These are phyloP conservation scores for Lyophyllum semitale DNA, from an alignment of 768 basidiomycete genomes.

Conservation along the genomic window DNA sequence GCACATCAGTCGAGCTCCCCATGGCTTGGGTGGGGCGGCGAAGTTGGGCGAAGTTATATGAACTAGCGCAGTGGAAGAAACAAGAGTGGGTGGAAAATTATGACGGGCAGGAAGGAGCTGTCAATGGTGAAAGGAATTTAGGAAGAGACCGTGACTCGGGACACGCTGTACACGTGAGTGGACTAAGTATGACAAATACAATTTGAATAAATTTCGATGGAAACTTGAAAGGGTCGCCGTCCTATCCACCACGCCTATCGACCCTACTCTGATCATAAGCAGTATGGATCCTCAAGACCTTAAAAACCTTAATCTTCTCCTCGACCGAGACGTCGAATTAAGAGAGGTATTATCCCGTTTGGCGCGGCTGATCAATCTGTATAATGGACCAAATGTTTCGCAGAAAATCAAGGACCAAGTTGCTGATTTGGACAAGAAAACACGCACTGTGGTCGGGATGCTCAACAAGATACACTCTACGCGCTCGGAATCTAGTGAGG, in stretches of 20 bases:
- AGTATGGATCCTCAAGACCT: slow-evolving; percentile 60
- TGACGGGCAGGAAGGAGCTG: background rate
- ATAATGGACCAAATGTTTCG: slow-evolving; percentile 8
- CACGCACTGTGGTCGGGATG: slow-evolving; percentile 69
- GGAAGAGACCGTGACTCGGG: background rate
- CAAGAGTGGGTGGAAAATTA: background rate
- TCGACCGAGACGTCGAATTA: slow-evolving; percentile 64
- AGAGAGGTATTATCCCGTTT: slow-evolving; percentile 53
- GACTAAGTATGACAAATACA: too few relatives aligned
- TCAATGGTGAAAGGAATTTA: background rate
- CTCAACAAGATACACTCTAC: slow-evolving; percentile 84
- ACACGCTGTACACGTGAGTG: background rate
- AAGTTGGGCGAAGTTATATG: background rate
- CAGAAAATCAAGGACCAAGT: slow-evolving; percentile 85
- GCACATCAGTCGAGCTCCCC: slow-evolving; percentile 35
- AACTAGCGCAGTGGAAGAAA: background rate
- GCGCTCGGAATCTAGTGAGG: slow-evolving; percentile 56
- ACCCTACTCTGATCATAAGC: background rate
- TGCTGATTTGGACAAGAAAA: slow-evolving; percentile 72
- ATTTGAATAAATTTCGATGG: too few relatives aligned
- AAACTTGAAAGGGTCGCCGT: background rate
- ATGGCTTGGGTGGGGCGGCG: background rate
- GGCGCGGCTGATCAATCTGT: background rate
- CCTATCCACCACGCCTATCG: too few relatives aligned
- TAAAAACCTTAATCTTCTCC: slow-evolving; percentile 55